phyloP scores from a whole-genome alignment of 2,329 filamentous ascomycete species.

The Geosmithia putterillii region DNA sequence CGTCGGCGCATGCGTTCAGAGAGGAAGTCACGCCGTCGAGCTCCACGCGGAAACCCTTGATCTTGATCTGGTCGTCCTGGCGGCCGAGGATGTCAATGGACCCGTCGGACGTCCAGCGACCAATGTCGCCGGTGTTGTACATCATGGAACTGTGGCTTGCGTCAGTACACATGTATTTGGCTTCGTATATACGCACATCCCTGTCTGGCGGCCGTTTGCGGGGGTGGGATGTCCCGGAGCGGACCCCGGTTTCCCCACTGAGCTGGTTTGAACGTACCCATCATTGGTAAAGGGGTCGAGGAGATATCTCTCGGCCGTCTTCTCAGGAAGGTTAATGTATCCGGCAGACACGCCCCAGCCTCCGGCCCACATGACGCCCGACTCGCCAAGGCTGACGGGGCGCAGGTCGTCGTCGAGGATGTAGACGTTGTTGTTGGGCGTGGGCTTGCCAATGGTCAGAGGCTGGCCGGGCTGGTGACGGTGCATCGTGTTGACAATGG shows the following conservation, averaged over 20 bases:
- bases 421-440: conserved; percentile 44
- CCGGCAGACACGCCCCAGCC: conserved; percentile 41
- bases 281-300: conserved; percentile 36
- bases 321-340: conserved; percentile 38
- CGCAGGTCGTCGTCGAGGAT: conserved; percentile 33
- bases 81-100: conserved; percentile 42
- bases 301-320: conserved; percentile 36
- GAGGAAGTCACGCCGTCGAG: conserved; percentile 44
- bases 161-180: background rate
- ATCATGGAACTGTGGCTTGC: conserved; percentile 29
- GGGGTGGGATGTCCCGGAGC: background rate
- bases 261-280: conserved; percentile 5
- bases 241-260: no score
- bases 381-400: conserved; percentile 31
- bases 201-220: background rate
- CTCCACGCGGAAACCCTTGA: conserved; percentile 50
- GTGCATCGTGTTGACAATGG: conserved; percentile 45
- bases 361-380: conserved; percentile 45
- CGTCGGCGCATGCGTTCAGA: conserved; percentile 29
- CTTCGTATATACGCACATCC: background rate
- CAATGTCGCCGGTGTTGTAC: conserved; percentile 50
- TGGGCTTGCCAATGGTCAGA: conserved; percentile 41
- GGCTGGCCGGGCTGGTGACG: conserved; percentile 29
- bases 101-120: conserved; percentile 39
- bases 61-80: conserved; percentile 49